phyloP scores from a whole-genome alignment of 2,329 filamentous ascomycete genomes.

The Thermochaetoides dissita region DNA sequence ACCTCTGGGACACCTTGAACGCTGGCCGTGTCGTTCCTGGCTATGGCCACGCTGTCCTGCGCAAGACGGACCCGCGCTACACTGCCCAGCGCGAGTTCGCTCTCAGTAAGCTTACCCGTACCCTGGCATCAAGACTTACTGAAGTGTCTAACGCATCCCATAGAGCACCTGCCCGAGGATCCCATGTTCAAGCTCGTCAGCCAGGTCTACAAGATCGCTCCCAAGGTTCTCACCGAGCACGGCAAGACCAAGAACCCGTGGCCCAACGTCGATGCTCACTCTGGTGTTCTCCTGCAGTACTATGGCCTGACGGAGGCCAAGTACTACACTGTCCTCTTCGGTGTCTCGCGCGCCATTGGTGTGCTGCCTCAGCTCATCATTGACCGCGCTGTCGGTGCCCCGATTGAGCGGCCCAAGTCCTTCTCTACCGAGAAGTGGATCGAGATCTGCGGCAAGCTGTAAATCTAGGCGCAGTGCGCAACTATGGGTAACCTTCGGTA shows the following conservation, averaged over 20 bases:
- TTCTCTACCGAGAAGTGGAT: slow-evolving; percentile 96
- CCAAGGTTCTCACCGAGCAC: slow-evolving; percentile 94
- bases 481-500: slow-evolving; percentile 9
- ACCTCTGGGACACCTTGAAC: slow-evolving; percentile 97
- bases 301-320: slow-evolving; percentile 97
- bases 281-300: slow-evolving; percentile 97
- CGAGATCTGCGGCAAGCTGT: slow-evolving; percentile 87
- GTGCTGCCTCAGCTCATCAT: slow-evolving; percentile 99
- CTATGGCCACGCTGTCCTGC: slow-evolving; percentile 96
- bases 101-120: slow-evolving; percentile 32
- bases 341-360: slow-evolving; percentile 94
- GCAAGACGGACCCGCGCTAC: slow-evolving; percentile 99
- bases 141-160: slow-evolving; percentile 18
- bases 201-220: slow-evolving; percentile 99
- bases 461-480: slow-evolving; percentile 27
- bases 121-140: too few species aligned
- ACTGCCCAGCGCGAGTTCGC: slow-evolving; percentile 96
- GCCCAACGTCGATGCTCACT: slow-evolving; percentile 98
- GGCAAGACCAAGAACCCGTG: slow-evolving; percentile 99
- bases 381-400: slow-evolving; percentile 89
- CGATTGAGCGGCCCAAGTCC: slow-evolving; percentile 96
- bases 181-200: slow-evolving; percentile 99
- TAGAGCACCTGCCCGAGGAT: slow-evolving; percentile 80
- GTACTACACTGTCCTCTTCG: slow-evolving; percentile 99
- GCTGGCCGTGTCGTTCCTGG: slow-evolving; percentile 89